Evolutionary conservation across 352 stramenopile species (phyloP), one percentile per base, ranked within the genome.

Genomic region (Pythium sukuiense): DNA sequence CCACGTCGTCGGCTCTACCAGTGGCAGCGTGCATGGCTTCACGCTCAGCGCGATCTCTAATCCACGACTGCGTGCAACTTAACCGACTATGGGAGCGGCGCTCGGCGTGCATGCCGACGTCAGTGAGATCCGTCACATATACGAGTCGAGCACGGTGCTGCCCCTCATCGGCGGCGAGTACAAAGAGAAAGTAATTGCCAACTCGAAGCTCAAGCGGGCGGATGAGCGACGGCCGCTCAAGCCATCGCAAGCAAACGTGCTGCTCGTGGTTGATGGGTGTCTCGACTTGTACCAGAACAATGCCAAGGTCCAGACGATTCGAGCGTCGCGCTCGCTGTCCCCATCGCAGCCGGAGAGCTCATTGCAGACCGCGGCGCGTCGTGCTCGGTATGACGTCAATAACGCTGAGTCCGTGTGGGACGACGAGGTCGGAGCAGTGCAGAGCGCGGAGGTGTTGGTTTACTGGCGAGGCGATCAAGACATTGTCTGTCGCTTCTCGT

Each of bases 401-500:
- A 57, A 52, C 26, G 56, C 52, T 11, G 67, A 73, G 24, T 73
- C 67, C 1, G 33, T 61, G 11, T 63, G 52, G 58, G 67, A 73
- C 30, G 67, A 73, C 50, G 61, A 66, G 29, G 37, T 46, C 0
- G 30, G 43, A 2, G 55, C 43, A 1, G 33, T 73, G 16, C 52
- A 48, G 35, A 67, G 58, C 11, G 59, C 3, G 14, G 75, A 85
- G 66, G 43, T 69, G n/a, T 45, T 91, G 13, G 63, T 91, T 18
- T 91, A 88, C 49, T 89, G 80, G 80, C 48, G 67, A 35, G 79
- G 85, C 65, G 76, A 82, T 1, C 62, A 81, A 6, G 82, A 91
- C 62, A 33, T 91, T 6, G 77, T 91, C 4, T 91, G 83, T 55
- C 77, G 83, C 32, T 91, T 87, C 61, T 81, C 84, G 46, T 76